Base-by-base conservation (phyloP, 2,329 filamentous ascomycete species). In the Fusarium sp. region DNA sequence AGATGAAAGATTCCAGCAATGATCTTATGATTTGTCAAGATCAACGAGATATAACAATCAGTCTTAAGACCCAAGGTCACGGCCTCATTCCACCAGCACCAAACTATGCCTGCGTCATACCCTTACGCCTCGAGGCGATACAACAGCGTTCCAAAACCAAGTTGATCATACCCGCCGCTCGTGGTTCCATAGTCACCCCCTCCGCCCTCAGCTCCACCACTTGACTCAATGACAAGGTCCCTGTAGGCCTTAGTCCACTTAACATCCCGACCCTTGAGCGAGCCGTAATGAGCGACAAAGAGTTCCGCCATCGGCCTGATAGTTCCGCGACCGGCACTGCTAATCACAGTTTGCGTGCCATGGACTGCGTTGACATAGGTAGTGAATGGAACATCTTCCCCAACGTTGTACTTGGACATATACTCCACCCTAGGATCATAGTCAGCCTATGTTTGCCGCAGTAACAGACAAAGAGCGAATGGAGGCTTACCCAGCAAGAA, bases 41-140 rank as follows among this genome's bases (percentile, higher is more conserved):
- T 16, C 5, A 45, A 25, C 1, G 13, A 16, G 20, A 25, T 45
- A 25, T 3, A 16, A 16, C 25, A 5, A 16, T 25, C 13, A 45
- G 1, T 16, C 43, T 25, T 4, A 25, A 16, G 13, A 45, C 13
- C 13, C 13, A 3, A 2, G 13, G 20, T 5, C 41, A 25, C 5
- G 3, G 6, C n/a, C 11, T 8, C 4, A 43, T 14, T 23, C 41
- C n/a, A 14, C 11, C 41, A 1, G 5, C 6, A 45, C 43, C 20
- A 16, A 16, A 0, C 13, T 5, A 9, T 9, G 13, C 0, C 43
- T 16, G 4, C 13, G 0, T 16, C 13, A 7, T 45, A 0, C 10
- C 5, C 27, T 52, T 20, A 52, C 6, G 16, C 48, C 16, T 52
- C 25, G 13, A 57, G 52, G 0, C 52, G 52, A 37, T 57, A 18